Conservation (phyloP, 1,284 basidiomycete species). For the Chalciporus sp. region DNA sequence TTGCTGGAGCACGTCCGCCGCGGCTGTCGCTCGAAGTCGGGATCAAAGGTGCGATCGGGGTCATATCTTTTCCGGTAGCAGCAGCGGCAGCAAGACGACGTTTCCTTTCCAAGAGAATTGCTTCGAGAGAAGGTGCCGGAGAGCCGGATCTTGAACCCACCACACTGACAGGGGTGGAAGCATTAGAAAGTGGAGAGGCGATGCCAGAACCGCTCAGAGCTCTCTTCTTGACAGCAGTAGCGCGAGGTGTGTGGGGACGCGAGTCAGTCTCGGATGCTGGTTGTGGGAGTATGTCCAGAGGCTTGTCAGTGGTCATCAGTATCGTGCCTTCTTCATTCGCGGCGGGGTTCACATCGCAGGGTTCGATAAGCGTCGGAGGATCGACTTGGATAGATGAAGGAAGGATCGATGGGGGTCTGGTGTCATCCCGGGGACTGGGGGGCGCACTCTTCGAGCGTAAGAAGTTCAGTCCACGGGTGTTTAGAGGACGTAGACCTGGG, state of each 20-base stretch:
- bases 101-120: constrained; percentile 60
- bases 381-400: constrained; percentile 9
- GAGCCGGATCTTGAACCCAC: constrained; percentile 36
- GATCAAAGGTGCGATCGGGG: constrained; percentile 9
- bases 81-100: constrained; percentile 38
- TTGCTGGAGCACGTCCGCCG: constrained; percentile 10
- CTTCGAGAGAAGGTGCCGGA: constrained; percentile 61
- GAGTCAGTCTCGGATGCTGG: neutral
- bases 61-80: constrained; percentile 20
- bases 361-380: neutral
- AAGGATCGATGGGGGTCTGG: constrained; percentile 15
- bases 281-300: constrained; percentile 1
- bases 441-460: constrained; percentile 63
- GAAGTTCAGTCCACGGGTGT: constrained; percentile 50
- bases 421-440: constrained; percentile 43
- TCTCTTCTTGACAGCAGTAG: constrained; percentile 17
- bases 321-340: neutral
- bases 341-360: neutral
- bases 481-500: constrained; percentile 45
- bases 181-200: constrained; percentile 2
- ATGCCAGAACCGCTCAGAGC: constrained; percentile 17
- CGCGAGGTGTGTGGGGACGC: neutral
- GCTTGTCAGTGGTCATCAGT: neutral
- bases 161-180: constrained; percentile 12
- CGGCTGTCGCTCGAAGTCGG: constrained; percentile 14